A percentile compares a stretch with the other conserved stretches of the same genome.
These are phyloP conservation scores for Starmera amethionina DNA, from an alignment of 805 yeast genomes.

Conservation along the genomic window DNA sequence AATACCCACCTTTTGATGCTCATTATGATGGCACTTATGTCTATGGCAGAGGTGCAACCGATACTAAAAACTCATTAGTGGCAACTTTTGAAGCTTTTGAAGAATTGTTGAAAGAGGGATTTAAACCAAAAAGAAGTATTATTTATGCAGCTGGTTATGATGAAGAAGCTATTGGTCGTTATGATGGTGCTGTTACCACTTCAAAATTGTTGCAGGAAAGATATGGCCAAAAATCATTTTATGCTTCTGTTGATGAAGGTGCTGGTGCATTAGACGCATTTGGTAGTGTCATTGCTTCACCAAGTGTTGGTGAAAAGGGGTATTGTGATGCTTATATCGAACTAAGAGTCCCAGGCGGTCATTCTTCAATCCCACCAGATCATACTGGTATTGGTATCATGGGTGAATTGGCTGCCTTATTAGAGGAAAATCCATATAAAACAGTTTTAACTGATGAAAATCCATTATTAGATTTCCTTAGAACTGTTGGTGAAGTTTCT, in stretches of 20 bases:
- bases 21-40: slow-evolving; percentile 51
- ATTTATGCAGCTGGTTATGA: slow-evolving; percentile 65
- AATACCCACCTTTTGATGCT: slow-evolving; percentile 56
- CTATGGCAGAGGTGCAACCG: slow-evolving; percentile 71
- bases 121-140: slow-evolving; percentile 46
- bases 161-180: slow-evolving; percentile 59
- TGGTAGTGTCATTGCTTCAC: slow-evolving; percentile 34
- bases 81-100: slow-evolving; percentile 58
- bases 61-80: slow-evolving; percentile 60
- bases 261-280: slow-evolving; percentile 20
- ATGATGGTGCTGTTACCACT: slow-evolving; percentile 44
- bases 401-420: slow-evolving; percentile 41
- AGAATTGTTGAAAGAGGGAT: slow-evolving; percentile 36
- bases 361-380: slow-evolving; percentile 66
- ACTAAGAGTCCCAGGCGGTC: slow-evolving; percentile 62
- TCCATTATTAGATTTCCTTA: slow-evolving; percentile 47
- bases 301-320: slow-evolving; percentile 56
- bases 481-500: slow-evolving; percentile 6
- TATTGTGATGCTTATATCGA: slow-evolving; percentile 41
- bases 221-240: slow-evolving; percentile 51
- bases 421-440: slow-evolving; percentile 45
- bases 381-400: slow-evolving; percentile 74
- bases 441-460: slow-evolving; percentile 38
- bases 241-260: slow-evolving; percentile 64
- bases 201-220: slow-evolving; percentile 33